phyloP scores from a whole-genome alignment of 2,329 filamentous ascomycete species.

The Drechslerella coelobrocha region DNA sequence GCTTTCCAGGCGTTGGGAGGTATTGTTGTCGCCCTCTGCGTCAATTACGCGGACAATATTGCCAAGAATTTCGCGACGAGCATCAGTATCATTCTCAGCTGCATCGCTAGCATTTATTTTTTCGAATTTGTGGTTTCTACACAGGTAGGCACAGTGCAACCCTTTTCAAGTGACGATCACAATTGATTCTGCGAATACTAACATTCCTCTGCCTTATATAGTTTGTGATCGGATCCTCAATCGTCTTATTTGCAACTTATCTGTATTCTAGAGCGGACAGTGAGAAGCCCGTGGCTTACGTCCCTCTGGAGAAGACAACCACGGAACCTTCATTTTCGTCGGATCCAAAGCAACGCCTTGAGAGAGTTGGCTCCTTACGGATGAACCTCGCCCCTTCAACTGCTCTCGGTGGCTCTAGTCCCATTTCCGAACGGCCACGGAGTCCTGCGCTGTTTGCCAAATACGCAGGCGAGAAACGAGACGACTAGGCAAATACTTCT shows the following conservation, averaged over 20 bases:
- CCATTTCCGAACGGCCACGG: conserved; percentile 44
- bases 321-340: conserved; percentile 40
- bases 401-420: conserved; percentile 34
- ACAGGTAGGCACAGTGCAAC: conserved; percentile 64
- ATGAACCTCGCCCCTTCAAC: conserved; percentile 46
- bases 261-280: conserved; percentile 76
- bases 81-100: conserved; percentile 87
- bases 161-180: neutral
- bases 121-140: conserved; percentile 79
- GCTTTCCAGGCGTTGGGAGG: conserved; percentile 82
- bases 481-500: conserved; percentile 20
- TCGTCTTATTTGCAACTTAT: conserved; percentile 83
- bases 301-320: conserved; percentile 53
- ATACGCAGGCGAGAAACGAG: conserved; percentile 48
- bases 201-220: conserved; percentile 57
- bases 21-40: conserved; percentile 79
- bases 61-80: conserved; percentile 93
- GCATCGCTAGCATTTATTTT: conserved; percentile 81
- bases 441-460: conserved; percentile 45
- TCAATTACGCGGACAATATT: conserved; percentile 86
- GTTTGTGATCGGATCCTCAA: conserved; percentile 80
- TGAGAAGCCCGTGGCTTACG: conserved; percentile 60
- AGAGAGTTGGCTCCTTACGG: conserved; percentile 31
- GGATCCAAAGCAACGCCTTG: conserved; percentile 32
- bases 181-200: neutral